Conservation (phyloP, 2,329 filamentous ascomycete genomes). For the Cyphellophora attinorum region DNA sequence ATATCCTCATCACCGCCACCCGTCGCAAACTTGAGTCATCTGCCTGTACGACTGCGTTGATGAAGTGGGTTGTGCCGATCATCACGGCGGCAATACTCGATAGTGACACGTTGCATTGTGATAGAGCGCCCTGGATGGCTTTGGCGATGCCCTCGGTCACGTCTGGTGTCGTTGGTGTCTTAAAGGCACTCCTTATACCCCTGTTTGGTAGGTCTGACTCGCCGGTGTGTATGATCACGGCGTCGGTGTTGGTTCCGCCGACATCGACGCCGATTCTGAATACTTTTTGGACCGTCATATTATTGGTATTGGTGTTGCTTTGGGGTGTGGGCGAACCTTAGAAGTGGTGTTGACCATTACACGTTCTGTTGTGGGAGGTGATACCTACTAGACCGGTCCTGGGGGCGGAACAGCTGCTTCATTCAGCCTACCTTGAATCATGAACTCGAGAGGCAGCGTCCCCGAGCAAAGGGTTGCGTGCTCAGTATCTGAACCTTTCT, state of each 20-base stretch:
- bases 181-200: slow-evolving; percentile 16
- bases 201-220: slow-evolving; percentile 25
- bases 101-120: slow-evolving; percentile 22
- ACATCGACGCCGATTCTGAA: slow-evolving; percentile 11
- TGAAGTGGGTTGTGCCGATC: slow-evolving; percentile 45
- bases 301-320: too few species aligned
- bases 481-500: too few species aligned
- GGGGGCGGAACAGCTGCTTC: too few species aligned
- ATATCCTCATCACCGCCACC: slow-evolving; percentile 46
- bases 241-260: slow-evolving; percentile 17
- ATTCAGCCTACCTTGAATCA: too few species aligned
- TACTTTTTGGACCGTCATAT: too few species aligned
- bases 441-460: too few species aligned
- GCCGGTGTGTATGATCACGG: slow-evolving; percentile 11
- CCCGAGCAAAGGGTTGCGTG: too few species aligned
- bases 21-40: slow-evolving; percentile 39
- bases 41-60: slow-evolving; percentile 40
- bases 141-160: slow-evolving; percentile 32
- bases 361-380: too few species aligned
- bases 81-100: slow-evolving; percentile 34
- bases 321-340: too few species aligned
- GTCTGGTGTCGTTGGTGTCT: slow-evolving; percentile 31
- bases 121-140: slow-evolving; percentile 27
- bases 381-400: too few species aligned
- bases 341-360: too few species aligned